Conservation (phyloP, 495 filamentous ascomycete species). For the Penicillium antarcticum region DNA sequence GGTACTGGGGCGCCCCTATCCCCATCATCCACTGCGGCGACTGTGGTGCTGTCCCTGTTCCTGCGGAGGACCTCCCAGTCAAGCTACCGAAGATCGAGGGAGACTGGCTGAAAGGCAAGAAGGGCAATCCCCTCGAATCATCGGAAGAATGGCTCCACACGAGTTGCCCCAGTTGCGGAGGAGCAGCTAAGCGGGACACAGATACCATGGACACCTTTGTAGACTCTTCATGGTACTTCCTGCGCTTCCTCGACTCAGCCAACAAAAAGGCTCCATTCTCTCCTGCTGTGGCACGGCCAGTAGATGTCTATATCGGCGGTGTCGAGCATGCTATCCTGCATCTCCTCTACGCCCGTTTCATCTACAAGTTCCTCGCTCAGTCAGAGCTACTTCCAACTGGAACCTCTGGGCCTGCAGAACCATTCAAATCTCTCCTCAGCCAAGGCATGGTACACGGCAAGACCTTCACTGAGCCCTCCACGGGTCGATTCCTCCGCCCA, state of each 20-base stretch:
- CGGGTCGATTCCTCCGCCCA: slow-evolving; percentile 73
- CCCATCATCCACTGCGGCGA: slow-evolving; percentile 78
- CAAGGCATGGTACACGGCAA: slow-evolving; percentile 93
- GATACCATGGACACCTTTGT: slow-evolving; percentile 97
- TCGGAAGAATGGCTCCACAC: slow-evolving; percentile 72
- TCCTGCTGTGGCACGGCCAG: slow-evolving; percentile 58
- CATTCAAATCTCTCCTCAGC: slow-evolving; percentile 75
- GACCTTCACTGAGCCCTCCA: slow-evolving; percentile 72
- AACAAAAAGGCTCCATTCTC: slow-evolving; percentile 62
- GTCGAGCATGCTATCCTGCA: slow-evolving; percentile 90
- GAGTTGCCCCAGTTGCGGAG: slow-evolving; percentile 67
- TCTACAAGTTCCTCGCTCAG: slow-evolving; percentile 77
- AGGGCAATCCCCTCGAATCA: slow-evolving; percentile 73
- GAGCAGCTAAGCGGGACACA: slow-evolving; percentile 73
- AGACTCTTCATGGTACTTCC: slow-evolving; percentile 89
- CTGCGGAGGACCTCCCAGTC: slow-evolving; percentile 71
- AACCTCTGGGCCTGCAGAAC: slow-evolving; percentile 49
- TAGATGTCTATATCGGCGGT: slow-evolving; percentile 84
- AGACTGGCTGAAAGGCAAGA: slow-evolving; percentile 64
- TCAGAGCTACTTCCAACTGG: slow-evolving; percentile 51
- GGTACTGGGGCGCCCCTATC: slow-evolving; percentile 90
- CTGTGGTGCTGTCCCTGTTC: slow-evolving; percentile 79
- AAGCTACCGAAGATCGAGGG: slow-evolving; percentile 65
- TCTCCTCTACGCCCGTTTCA: slow-evolving; percentile 87
- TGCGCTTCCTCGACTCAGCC: slow-evolving; percentile 69